phyloP scores from a whole-genome alignment of 495 filamentous ascomycete genomes.

The Geopyxis carbonaria region DNA sequence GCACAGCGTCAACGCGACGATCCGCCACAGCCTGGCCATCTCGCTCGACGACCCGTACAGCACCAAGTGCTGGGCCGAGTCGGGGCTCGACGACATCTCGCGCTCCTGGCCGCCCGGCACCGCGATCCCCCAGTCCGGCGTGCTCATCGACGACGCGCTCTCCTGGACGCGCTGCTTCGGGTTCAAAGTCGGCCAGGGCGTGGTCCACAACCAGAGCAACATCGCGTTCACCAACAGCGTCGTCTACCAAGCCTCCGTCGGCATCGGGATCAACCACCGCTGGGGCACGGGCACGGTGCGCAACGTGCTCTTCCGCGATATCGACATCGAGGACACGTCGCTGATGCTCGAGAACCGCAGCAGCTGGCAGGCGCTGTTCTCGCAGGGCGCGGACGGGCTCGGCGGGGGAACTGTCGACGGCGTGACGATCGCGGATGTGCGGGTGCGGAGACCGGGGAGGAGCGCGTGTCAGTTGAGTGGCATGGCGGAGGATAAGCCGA shows the following conservation, averaged over 20 bases:
- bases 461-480: neutral
- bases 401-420: neutral
- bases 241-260: constrained; percentile 12
- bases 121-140: neutral
- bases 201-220: constrained; percentile 6
- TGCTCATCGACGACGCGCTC: constrained; percentile 5
- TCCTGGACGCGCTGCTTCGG: constrained; percentile 13
- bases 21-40: constrained; percentile 7
- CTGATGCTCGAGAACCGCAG: neutral
- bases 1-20: constrained; percentile 1
- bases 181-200: constrained; percentile 13
- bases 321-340: constrained; percentile 6
- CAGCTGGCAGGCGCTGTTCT: constrained; percentile 1
- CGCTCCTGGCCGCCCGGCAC: constrained; percentile 8
- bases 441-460: neutral
- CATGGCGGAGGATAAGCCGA: neutral
- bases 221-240: constrained; percentile 10
- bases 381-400: neutral
- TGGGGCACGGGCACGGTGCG: constrained; percentile 4
- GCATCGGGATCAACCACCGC: constrained; percentile 9
- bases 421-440: neutral
- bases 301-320: constrained; percentile 4
- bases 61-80: constrained; percentile 4
- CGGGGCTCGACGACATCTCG: neutral
- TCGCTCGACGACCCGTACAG: constrained; percentile 11